These are phyloP conservation scores for Talaromyces sp. DNA, from an alignment of 2,329 filamentous ascomycete genomes.

Conservation along the genomic window DNA sequence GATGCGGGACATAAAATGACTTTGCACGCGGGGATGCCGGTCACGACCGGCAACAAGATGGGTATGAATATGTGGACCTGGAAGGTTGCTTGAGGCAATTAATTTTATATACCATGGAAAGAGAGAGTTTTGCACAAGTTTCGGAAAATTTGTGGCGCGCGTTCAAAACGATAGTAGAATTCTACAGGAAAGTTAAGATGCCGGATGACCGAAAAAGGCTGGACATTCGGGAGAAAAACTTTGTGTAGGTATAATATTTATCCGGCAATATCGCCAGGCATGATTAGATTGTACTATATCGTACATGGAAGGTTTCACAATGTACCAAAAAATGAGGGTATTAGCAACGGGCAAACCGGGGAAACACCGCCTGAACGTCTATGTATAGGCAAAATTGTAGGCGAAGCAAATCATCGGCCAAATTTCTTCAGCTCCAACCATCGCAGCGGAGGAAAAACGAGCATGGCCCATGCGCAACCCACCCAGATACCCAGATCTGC, in stretches of 20 bases:
- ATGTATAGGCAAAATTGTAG: background rate
- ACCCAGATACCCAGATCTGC: slow-evolving; percentile 39
- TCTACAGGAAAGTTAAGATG: background rate
- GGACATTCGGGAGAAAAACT: background rate
- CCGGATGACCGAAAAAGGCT: background rate
- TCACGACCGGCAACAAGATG: slow-evolving; percentile 47
- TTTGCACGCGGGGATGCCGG: slow-evolving; percentile 48
- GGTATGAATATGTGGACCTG: slow-evolving; percentile 53
- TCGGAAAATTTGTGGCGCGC: background rate
- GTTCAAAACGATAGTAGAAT: no score
- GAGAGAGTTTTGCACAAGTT: background rate
- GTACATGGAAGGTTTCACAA: background rate
- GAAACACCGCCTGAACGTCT: background rate
- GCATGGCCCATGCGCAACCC: slow-evolving; percentile 32
- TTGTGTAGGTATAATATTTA: background rate
- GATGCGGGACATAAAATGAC: slow-evolving; percentile 42
- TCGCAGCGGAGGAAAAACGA: slow-evolving; percentile 35
- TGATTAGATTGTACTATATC: background rate
- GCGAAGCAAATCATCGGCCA: slow-evolving; percentile 24
- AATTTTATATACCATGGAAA: background rate
- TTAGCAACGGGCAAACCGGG: background rate
- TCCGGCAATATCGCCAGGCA: background rate
- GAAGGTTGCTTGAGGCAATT: background rate
- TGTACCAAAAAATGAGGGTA: background rate
- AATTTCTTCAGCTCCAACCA: slow-evolving; percentile 31